Base-by-base conservation (phyloP, 164 flowering plant genomes). In the Vitis rupestris region DNA sequence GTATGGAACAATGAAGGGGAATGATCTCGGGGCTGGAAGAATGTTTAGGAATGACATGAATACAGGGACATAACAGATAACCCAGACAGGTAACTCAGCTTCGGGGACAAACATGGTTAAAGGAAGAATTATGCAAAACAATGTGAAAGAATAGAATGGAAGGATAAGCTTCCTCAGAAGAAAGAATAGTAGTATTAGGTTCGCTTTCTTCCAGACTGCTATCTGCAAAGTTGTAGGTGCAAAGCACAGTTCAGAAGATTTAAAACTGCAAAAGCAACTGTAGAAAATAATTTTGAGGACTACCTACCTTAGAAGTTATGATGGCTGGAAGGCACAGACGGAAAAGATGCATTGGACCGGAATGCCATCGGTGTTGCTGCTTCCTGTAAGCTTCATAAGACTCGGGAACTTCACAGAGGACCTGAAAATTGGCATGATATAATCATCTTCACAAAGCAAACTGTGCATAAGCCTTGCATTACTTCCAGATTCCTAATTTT, bases 91-190 rank as follows among this genome's bases (percentile, higher is more conserved):
- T 1, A 78, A 70, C 53, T 78, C 66, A 0, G 81, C 81, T 65
- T 78, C 81, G 0, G 78, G 81, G 53, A 76, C 51, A 44, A 76
- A 76, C 79, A 72, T 76, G 37, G 79, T 65, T 54, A 65, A 59
- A 23, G 79, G 61, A 52, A 67, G 70, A 10, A 66, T 66, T 8
- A 72, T 44, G 65, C 74, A 71, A 23, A 64, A 73, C 49, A 65
- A 59, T 48, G 73, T 74, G 66, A 76, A 72, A 8, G 79, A 72
- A 53, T 76, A 76, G 59, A 76, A 76, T 12, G 79, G 79, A 9
- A 76, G 73, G 9, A 72, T 68, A 1, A 76, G 79, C 54, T 76
- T 72, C 30, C 78, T 44, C 1, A 75, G 66, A n/a, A 75, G 75
- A 52, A 75, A 75, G 75, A 75, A 75, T 14, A 76, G 70, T 10